Conservation (phyloP, 371 early-diverging fungal genomes). For the Apophysomyces elegans region DNA sequence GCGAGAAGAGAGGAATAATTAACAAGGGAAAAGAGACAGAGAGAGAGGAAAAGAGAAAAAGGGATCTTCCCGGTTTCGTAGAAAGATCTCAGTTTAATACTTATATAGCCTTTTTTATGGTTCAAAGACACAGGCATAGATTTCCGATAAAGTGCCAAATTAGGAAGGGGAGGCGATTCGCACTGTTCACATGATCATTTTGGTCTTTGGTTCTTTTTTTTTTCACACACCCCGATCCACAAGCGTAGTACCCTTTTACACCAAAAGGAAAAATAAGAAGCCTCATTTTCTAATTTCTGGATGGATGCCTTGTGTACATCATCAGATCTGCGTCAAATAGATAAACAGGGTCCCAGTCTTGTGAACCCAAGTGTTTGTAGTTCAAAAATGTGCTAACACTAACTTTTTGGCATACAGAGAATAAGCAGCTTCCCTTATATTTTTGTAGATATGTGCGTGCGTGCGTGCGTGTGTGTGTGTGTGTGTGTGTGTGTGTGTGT, state of each 20-base stretch:
- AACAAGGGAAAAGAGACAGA: not conserved
- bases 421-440: not conserved
- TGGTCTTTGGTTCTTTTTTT: not conserved
- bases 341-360: not conserved
- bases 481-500: not conserved
- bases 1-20: not conserved
- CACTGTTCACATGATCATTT: conserved; percentile 7
- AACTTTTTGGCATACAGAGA: not conserved
- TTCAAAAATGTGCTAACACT: too few species aligned
- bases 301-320: not conserved
- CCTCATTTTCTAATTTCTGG: conserved; percentile 5
- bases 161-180: not conserved
- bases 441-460: not conserved
- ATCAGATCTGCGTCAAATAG: not conserved
- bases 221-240: conserved; percentile 12
- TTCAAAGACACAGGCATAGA: not conserved
- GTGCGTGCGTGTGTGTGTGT: not conserved
- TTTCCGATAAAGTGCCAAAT: not conserved
- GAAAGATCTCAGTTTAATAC: not conserved
- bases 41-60: not conserved
- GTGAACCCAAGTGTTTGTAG: not conserved
- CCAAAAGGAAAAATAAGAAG: not conserved
- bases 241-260: not conserved
- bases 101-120: conserved; percentile 4
- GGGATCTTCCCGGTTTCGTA: not conserved